Base-by-base conservation (phyloP, 108 stramenopile species). In the Fragilariopsis cylindrus region DNA sequence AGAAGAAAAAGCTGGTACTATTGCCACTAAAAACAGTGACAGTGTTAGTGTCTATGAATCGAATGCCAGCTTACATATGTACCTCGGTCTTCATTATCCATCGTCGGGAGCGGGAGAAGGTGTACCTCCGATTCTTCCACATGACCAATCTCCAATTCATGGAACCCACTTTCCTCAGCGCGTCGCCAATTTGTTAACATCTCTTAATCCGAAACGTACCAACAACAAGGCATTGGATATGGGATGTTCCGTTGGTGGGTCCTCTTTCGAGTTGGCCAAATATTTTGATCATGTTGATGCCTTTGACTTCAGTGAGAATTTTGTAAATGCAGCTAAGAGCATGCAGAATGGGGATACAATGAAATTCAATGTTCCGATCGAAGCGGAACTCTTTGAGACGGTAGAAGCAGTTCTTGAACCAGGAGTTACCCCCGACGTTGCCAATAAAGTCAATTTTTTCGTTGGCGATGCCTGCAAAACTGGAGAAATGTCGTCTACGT, bases 171-270 rank as follows among this genome's bases (percentile, higher is more conserved):
- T 91, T 63, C 92, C 93, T 8, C 92, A 90, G 62, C 81, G 93
- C 13, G 88, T 88, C 49, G 90, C 86, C 16, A 63, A 77, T 40
- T 71, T 88, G 42, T 65, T 89, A 65, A 57, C 60, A 16, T 79
- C 80, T 42, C 82, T 88, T n/a, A 73, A 80, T 15, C 91, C 88
- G 30, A 76, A 72, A 71, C 64, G 43, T 53, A 85, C 54, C 42
- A 87, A 78, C 66, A 88, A 81, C 66, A 77, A 66, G 44, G 88
- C 86, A 18, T 64, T 98, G 49, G 96, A 97, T 75, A 79, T 98
- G 56, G 96, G 96, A 41, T 97, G 97, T 74, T 89, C 96, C 15
- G 96, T 96, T 8, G 97, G 97, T 44, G 97, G 96, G 13, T 78
- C 88, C 19, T 87, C 94, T 3, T 94, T 97, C 54, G 91, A 92